Evolutionary conservation across 2,329 filamentous ascomycete species (phyloP).

Genomic region (Epichloe elymi): DNA sequence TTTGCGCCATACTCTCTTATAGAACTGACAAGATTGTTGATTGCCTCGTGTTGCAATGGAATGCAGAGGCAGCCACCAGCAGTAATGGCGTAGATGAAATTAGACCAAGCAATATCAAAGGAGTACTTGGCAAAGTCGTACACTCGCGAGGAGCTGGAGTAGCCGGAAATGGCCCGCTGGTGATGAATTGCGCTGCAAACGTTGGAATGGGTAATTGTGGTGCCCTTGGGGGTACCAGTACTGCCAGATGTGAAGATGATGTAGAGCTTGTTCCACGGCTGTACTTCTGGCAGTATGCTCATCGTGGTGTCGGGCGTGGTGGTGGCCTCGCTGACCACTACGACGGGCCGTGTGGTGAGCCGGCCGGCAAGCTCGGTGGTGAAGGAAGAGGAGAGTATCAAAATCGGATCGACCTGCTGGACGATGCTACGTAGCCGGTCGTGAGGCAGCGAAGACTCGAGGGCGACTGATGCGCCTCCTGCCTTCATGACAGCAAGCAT

Average conservation of each 20-base stretch:
- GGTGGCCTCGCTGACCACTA: not conserved
- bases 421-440: slow-evolving; percentile 9
- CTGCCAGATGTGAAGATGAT: slow-evolving; percentile 11
- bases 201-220: slow-evolving; percentile 11
- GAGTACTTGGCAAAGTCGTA: slow-evolving; percentile 7
- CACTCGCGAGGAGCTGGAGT: slow-evolving; percentile 8
- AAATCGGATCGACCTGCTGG: slow-evolving; percentile 6
- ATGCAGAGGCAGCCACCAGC: slow-evolving; percentile 8
- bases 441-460: slow-evolving; percentile 9
- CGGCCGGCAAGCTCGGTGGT: slow-evolving; percentile 2
- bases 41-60: slow-evolving; percentile 8
- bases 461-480: slow-evolving; percentile 1
- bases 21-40: slow-evolving; percentile 6
- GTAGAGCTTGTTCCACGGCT: slow-evolving; percentile 9
- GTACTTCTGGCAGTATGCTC: slow-evolving; percentile 4
- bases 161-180: slow-evolving; percentile 9
- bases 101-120: slow-evolving; percentile 4
- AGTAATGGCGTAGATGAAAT: slow-evolving; percentile 1
- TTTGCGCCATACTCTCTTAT: slow-evolving; percentile 7
- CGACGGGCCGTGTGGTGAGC: slow-evolving; percentile 7
- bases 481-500: slow-evolving; percentile 4
- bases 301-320: slow-evolving; percentile 6
- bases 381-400: slow-evolving; percentile 10
- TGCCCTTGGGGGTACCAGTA: slow-evolving; percentile 14
- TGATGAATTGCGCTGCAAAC: slow-evolving; percentile 10